phyloP scores from a whole-genome alignment of 495 filamentous ascomycete species.

The Amorphotheca resinae region DNA sequence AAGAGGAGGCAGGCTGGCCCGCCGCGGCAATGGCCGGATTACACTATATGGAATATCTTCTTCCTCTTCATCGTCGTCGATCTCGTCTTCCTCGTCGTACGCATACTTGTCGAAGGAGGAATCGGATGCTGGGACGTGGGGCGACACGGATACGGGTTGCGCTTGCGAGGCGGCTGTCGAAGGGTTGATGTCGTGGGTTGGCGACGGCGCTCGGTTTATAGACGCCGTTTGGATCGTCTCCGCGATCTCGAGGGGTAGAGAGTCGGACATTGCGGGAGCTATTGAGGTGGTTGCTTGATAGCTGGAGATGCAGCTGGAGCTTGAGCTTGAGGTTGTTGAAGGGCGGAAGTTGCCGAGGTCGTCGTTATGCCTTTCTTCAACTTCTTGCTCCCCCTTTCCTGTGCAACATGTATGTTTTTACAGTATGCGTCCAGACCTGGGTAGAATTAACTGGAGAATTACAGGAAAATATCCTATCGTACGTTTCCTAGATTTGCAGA shows the following conservation, averaged over 20 bases:
- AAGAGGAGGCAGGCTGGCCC: slow-evolving; percentile 55
- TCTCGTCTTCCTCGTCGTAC: slow-evolving; percentile 23
- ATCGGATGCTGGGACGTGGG: slow-evolving; percentile 12
- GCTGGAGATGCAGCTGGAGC: not conserved
- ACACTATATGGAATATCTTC: slow-evolving; percentile 44
- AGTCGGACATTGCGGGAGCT: slow-evolving; percentile 14
- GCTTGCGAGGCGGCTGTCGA: slow-evolving; percentile 55
- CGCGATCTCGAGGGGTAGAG: slow-evolving; percentile 47
- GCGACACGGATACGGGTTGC: slow-evolving; percentile 28
- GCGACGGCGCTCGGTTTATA: slow-evolving; percentile 54
- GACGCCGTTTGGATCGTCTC: slow-evolving; percentile 70
- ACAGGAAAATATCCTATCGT: too few species aligned
- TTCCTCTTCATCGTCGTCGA: slow-evolving; percentile 27
- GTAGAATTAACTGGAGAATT: too few species aligned
- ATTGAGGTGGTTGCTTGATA: not conserved
- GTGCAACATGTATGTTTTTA: too few species aligned
- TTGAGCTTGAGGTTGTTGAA: not conserved
- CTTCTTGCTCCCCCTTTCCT: too few species aligned
- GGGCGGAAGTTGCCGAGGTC: slow-evolving; percentile 3
- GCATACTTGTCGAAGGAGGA: slow-evolving; percentile 14
- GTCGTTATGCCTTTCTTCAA: too few species aligned
- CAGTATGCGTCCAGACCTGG: too few species aligned
- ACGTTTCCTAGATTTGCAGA: too few species aligned
- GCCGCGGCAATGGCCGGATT: slow-evolving; percentile 40
- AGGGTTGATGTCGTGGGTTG: slow-evolving; percentile 68